phyloP scores from a whole-genome alignment of 192 early-diverging fungal species.

The Entomortierella chlamydospora region DNA sequence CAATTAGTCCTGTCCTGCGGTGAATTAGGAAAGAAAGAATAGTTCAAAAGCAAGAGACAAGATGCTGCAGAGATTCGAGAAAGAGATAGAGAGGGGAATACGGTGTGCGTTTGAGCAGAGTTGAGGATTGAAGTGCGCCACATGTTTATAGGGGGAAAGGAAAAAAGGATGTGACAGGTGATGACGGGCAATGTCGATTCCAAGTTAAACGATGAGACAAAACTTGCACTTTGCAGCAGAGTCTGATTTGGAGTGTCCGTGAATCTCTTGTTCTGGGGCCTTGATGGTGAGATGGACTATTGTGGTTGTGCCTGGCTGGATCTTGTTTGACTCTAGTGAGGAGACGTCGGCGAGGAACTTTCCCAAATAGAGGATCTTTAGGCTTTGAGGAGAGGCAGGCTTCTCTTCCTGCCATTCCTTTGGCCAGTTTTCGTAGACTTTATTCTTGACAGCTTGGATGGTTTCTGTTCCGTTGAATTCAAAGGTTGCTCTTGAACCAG shows the following conservation, averaged over 20 bases:
- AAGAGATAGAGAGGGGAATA: neutral
- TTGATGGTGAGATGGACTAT: slow-evolving; percentile 63
- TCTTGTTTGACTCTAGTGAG: slow-evolving; percentile 60
- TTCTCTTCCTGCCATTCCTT: slow-evolving; percentile 62
- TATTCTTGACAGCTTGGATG: slow-evolving; percentile 52
- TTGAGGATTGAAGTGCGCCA: too few relatives aligned
- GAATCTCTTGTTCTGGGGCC: slow-evolving; percentile 35
- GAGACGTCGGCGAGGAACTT: slow-evolving; percentile 58
- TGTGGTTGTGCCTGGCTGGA: slow-evolving; percentile 52
- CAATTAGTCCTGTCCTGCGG: slow-evolving; percentile 15
- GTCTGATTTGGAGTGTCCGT: slow-evolving; percentile 50
- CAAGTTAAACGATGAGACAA: slow-evolving; percentile 32
- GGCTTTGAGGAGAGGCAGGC: slow-evolving; percentile 47
- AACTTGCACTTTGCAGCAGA: slow-evolving; percentile 55
- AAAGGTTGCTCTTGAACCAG: slow-evolving; percentile 57
- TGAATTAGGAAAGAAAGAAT: neutral
- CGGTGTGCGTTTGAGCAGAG: too few relatives aligned
- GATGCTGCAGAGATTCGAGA: neutral
- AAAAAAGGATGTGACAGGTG: too few relatives aligned
- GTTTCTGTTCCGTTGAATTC: slow-evolving; percentile 48
- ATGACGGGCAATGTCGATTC: too few relatives aligned
- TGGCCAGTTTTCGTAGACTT: slow-evolving; percentile 58
- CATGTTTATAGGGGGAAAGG: too few relatives aligned
- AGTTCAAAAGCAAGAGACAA: neutral
- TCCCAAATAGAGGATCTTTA: slow-evolving; percentile 61